Percentiles rank a stretch among this genome's conserved stretches.
phyloP scores from a whole-genome alignment of 345 rosid species.

The Gossypioides kirkii region DNA sequence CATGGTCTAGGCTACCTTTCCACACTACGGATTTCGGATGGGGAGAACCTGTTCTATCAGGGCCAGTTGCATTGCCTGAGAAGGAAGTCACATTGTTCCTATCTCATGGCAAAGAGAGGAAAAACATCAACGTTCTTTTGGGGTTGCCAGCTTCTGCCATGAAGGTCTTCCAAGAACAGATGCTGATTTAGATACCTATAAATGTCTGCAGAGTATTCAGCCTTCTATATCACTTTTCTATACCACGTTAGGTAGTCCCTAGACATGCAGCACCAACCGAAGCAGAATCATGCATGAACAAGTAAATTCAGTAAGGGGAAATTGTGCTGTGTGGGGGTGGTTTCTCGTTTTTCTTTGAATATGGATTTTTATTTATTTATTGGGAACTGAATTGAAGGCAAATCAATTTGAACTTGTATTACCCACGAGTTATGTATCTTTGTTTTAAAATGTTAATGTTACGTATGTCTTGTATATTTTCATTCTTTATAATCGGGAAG shows the following conservation, averaged over 20 bases:
- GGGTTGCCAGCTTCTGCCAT: constrained; percentile 80
- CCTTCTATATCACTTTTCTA: too few relatives aligned
- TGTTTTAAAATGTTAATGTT: neutral
- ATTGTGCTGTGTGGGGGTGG: neutral
- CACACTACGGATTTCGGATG: constrained; percentile 85
- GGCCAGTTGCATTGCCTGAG: constrained; percentile 87
- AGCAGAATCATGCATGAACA: neutral
- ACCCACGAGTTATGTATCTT: constrained; percentile 1
- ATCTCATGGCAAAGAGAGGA: constrained; percentile 76
- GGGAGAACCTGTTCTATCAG: constrained; percentile 80
- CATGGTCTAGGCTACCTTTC: constrained; percentile 82
- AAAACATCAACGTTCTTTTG: constrained; percentile 76
- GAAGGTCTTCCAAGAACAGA: constrained; percentile 56
- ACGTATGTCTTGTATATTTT: neutral
- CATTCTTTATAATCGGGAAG: constrained; percentile 14
- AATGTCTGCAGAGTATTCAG: neutral
- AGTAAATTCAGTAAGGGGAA: neutral
- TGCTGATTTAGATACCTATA: neutral
- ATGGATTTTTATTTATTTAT: neutral
- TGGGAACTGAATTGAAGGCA: neutral
- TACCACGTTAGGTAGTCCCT: too few relatives aligned
- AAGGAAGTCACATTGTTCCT: constrained; percentile 84
- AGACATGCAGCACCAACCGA: too few relatives aligned
- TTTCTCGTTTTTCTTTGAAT: neutral
- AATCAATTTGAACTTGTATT: neutral